Percentiles rank a stretch among this genome's conserved stretches.
These are phyloP conservation scores for Coleophoma eucalyptorum DNA, from an alignment of 2,329 filamentous ascomycete species.

Conservation along the genomic window DNA sequence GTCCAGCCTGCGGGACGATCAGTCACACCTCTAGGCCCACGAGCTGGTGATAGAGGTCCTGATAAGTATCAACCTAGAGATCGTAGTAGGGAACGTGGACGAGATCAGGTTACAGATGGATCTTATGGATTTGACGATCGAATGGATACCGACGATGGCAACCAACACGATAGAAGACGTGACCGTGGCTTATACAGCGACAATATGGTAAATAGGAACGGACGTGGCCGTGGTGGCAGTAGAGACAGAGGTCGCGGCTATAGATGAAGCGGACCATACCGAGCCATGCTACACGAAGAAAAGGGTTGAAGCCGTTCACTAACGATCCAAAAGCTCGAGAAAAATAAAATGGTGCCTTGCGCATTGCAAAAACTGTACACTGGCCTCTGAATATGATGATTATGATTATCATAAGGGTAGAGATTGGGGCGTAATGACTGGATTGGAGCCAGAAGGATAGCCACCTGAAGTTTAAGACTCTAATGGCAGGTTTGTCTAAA, in stretches of 20 bases:
- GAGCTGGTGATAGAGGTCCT: constrained; percentile 19
- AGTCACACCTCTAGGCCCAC: constrained; percentile 22
- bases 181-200: constrained; percentile 27
- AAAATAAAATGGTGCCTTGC: too few species aligned
- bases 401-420: too few species aligned
- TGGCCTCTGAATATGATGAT: too few species aligned
- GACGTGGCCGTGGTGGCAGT: constrained; percentile 14
- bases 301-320: too few species aligned
- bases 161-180: constrained; percentile 9
- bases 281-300: too few species aligned
- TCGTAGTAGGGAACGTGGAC: constrained; percentile 15
- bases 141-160: constrained; percentile 26
- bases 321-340: too few species aligned
- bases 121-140: constrained; percentile 29
- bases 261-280: constrained; percentile 12
- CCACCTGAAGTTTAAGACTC: too few species aligned
- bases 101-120: constrained; percentile 27
- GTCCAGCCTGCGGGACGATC: constrained; percentile 5
- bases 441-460: too few species aligned
- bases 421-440: too few species aligned
- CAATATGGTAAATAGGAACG: constrained; percentile 17
- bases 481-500: too few species aligned
- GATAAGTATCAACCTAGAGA: constrained; percentile 20
- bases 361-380: too few species aligned
- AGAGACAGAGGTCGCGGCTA: constrained; percentile 16